These are phyloP conservation scores for Cucumis hystrix DNA, from an alignment of 306 rosid genomes.

Conservation along the genomic window DNA sequence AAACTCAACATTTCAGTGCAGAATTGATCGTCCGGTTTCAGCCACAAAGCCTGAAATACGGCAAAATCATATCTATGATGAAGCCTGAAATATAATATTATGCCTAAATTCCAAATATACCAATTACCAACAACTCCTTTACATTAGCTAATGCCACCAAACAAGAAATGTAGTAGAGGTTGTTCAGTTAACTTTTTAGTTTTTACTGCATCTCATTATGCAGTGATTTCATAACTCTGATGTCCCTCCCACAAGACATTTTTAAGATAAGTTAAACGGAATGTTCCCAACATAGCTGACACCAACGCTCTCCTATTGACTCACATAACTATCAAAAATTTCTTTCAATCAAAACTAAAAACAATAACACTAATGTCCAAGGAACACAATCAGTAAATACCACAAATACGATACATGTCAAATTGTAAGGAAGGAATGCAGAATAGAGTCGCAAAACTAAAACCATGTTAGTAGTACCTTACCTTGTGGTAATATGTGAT, in stretches of 20 bases:
- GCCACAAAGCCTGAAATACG: conserved; percentile 64
- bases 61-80: conserved; percentile 9
- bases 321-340: neutral
- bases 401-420: neutral
- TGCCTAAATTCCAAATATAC: neutral
- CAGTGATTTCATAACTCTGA: neutral
- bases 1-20: conserved; percentile 81
- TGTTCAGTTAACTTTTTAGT: neutral
- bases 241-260: neutral
- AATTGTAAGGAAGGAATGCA: neutral
- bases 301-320: neutral
- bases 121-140: too few relatives aligned
- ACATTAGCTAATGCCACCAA: neutral
- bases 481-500: conserved; percentile 77
- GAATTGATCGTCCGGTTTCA: conserved; percentile 75
- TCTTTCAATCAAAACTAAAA: neutral
- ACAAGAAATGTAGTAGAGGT: neutral
- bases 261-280: too few relatives aligned
- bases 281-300: neutral
- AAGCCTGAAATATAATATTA: neutral
- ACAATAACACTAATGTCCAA: neutral
- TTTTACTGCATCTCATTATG: neutral
- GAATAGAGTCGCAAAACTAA: neutral
- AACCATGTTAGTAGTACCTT: neutral
- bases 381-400: neutral